Evolutionary conservation across 371 early-diverging fungal genomes (phyloP), one percentile per base, ranked within the genome.

Genomic region (Gilbertella persicaria): DNA sequence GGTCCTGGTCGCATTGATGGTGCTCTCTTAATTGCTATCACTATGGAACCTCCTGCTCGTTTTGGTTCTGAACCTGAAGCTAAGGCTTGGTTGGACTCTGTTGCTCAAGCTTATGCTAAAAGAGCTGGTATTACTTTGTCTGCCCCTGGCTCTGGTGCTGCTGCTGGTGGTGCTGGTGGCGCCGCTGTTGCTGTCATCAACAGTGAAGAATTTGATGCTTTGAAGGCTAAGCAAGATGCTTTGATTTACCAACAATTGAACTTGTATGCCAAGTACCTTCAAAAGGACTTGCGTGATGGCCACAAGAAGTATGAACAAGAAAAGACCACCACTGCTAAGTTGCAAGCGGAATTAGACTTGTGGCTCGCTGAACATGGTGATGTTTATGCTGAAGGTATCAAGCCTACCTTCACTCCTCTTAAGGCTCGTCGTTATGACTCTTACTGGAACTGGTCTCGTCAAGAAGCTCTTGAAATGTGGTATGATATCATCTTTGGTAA

Each of bases 371-470:
- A 97, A 72, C 94, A 93, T 57, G 97, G 95, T 50, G 88, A 90
- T 33, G 71, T 81, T 47, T 96, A 93, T 76, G 85, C 91, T 28
- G 84, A 90, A 48, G 96, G 97, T 38, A 91, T 96, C 67, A 82
- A 80, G 45, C 94, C 94, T 14, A 62, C 82, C 19, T 97, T 97
- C 71, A 84, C 84, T 50, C 68, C 76, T 41, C 82, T 85, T 56
- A 97, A 94, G 83, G 95, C 89, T 29, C 92, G 97, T 39, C 75
- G 69, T 21, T 96, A 92, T 62, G 95, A 95, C 57, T 96, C 96
- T 25, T 88, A 89, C 84, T 97, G 97, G 97, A 97, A 97, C 79
- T 97, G 97, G 97, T 92, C 89, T 43, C 90, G 95, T 52, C 94
- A 94, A 67, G 95, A 97, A 69, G 93, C 93, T 10, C 72, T 95